Evolutionary conservation across 495 filamentous ascomycete genomes (phyloP), one percentile per base, ranked within the genome.

Genomic region (Penicillium bialowiezense): DNA sequence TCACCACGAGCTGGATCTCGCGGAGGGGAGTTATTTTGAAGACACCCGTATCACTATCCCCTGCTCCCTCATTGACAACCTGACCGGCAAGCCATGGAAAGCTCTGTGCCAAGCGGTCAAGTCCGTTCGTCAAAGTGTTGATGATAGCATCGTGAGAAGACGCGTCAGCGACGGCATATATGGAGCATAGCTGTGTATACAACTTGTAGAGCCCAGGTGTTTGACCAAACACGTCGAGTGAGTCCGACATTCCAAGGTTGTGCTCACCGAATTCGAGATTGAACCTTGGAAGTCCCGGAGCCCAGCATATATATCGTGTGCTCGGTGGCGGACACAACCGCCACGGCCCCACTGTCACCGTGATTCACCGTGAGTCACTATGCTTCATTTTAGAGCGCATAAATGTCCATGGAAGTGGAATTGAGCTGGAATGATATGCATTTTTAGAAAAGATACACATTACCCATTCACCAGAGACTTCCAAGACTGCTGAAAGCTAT

Each of bases 1-100:
- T 76, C 0, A 79, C 50, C 35, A 72, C 46, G 9, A 82, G 60
- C 17, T 72, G 73, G 24, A 53, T 60, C 14, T 55, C 50, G 8
- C 56, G 51, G 2, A 58, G 62, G 5, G 67, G 58, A 20, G 55
- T 63, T 41, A 80, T 75, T 56, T 64, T 67, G 58, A 69, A 76
- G 18, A 58, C 42, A n/a, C 68, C 73, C 5, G 73, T 64, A 28
- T 65, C 59, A 20, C 54, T 61, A 31, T 63, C 56, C 17, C 56
- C 41, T 8, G 56, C 56, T 10, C 58, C 67, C 41, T 78, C 69
- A 7, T 70, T 66, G 31, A 79, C 54, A n/a, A 81, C 71, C 29
- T 78, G 63, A 6, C 79, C 79, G 9, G 80, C 70, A 33, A 80
- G 49, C 78, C 79, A 82, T 14, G 80, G 81, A 51, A 81, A 78